Percentiles rank a stretch among this genome's conserved stretches.
Evolutionary conservation across 1,284 basidiomycete genomes (phyloP).

Genomic region (Gymnopus androsaceus): DNA sequence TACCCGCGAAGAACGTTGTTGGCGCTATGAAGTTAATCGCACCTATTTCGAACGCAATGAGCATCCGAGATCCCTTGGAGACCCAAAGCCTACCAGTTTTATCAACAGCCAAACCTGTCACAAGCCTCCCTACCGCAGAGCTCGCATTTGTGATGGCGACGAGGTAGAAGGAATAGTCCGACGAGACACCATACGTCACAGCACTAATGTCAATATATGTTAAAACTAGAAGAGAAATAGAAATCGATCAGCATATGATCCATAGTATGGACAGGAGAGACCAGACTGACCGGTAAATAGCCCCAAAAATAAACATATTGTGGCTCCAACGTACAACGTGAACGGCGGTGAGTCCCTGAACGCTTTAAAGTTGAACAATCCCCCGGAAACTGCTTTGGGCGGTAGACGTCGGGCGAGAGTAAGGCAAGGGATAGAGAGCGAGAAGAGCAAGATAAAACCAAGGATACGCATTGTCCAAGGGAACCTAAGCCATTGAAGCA

Average conservation of each 20-base stretch:
- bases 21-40: slow-evolving; percentile 45
- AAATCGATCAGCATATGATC: background rate
- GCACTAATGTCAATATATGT: slow-evolving; percentile 52
- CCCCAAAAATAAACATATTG: slow-evolving; percentile 47
- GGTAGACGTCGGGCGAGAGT: slow-evolving; percentile 42
- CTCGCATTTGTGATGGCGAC: slow-evolving; percentile 45
- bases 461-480: slow-evolving; percentile 49
- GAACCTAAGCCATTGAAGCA: slow-evolving; percentile 34
- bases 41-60: slow-evolving; percentile 24
- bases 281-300: slow-evolving; percentile 46
- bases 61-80: background rate
- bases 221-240: slow-evolving; percentile 35
- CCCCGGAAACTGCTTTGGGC: slow-evolving; percentile 37
- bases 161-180: slow-evolving; percentile 44
- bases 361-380: slow-evolving; percentile 39
- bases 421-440: slow-evolving; percentile 38
- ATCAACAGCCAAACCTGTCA: slow-evolving; percentile 40
- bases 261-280: background rate
- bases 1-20: slow-evolving; percentile 38
- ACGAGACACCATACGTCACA: slow-evolving; percentile 35
- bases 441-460: slow-evolving; percentile 40
- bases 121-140: slow-evolving; percentile 42
- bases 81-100: slow-evolving; percentile 33
- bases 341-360: slow-evolving; percentile 40
- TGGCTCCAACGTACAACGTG: slow-evolving; percentile 34